Base-by-base conservation (phyloP, 2,329 filamentous ascomycete species). In the Pseudogymnoascus pannorum region DNA sequence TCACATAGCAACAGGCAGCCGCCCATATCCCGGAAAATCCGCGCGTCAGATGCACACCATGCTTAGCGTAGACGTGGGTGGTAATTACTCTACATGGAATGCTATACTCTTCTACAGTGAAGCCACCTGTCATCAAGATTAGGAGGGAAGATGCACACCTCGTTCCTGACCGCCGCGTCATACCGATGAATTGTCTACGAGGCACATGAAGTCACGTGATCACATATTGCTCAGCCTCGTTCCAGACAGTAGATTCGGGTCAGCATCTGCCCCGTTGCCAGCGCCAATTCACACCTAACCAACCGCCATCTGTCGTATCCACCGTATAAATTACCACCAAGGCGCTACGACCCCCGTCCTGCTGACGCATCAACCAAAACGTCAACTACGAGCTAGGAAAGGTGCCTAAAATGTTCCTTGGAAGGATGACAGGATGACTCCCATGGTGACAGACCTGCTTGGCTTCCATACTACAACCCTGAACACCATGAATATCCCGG, bases 281-380 rank as follows among this genome's bases (percentile, higher is more conserved):
- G 26, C 48, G 48, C 48, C 48, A 42, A 31, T 29, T 14, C 24
- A 54, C 42, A n/a, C 22, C 42, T 20, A 24, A 24, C 42, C 42
- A n/a, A 18, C 42, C 38, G 11, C 48, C 48, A 31, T 9, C 29
- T 26, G 48, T 18, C 48, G 48, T 18, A 54, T 54, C 48, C 48
- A 31, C 48, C 48, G 48, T 54, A 54, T 54, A 54, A 54, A 54
- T 54, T 31, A 54, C 31, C 48, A 26, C 48, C 48, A 54, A 54
- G 48, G 20, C 48, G 9, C 48, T 31, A 54, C 24, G 8, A 20
- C 14, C 24, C 24, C n/a, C 26, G 26, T 54, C 31, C n/a, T 54
- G 26, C 44, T 54, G 48, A 54, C 48, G 48, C 48, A 54, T 31
- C 26, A 51, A 29, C 14, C 8, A 31, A 54, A 31, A 54, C 16